A percentile compares a stretch with the other conserved stretches of the same genome.
Conservation (phyloP, 2,329 filamentous ascomycete species). For the Colletotrichum karsti region DNA sequence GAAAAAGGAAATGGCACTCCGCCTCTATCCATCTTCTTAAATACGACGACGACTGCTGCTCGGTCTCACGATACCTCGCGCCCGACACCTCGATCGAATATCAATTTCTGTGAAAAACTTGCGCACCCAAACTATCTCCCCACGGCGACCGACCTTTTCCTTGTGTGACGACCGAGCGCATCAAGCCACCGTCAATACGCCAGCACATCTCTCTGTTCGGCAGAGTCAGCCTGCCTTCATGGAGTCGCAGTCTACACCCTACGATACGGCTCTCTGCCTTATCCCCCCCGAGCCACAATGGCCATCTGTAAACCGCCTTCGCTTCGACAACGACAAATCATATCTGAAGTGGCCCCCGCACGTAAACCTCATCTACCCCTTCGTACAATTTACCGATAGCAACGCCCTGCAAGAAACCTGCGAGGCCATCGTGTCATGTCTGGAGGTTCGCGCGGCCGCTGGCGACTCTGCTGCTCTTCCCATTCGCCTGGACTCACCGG, state of each 20-base stretch:
- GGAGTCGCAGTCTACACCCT: conserved; percentile 33
- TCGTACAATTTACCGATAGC: conserved; percentile 51
- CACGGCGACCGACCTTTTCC: no score
- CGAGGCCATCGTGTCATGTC: conserved; percentile 45
- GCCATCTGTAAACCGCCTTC: conserved; percentile 59
- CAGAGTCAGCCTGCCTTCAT: neutral
- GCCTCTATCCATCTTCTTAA: no score
- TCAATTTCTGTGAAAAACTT: no score
- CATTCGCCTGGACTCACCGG: conserved; percentile 49
- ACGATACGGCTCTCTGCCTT: conserved; percentile 69
- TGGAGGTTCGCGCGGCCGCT: conserved; percentile 31
- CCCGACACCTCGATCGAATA: no score
- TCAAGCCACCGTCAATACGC: no score
- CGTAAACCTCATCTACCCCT: conserved; percentile 73
- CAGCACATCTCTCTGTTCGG: neutral
- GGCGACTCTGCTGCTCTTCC: conserved; percentile 18
- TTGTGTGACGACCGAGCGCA: no score
- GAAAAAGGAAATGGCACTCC: no score
- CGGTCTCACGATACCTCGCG: no score
- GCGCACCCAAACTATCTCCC: no score
- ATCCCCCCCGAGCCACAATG: conserved; percentile 61
- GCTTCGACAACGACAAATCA: conserved; percentile 69
- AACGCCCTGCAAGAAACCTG: conserved; percentile 54
- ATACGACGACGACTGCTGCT: no score
- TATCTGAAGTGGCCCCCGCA: conserved; percentile 72